These are phyloP conservation scores for Pseudozyma sp. DNA, from an alignment of 1,284 basidiomycete genomes.

Conservation along the genomic window DNA sequence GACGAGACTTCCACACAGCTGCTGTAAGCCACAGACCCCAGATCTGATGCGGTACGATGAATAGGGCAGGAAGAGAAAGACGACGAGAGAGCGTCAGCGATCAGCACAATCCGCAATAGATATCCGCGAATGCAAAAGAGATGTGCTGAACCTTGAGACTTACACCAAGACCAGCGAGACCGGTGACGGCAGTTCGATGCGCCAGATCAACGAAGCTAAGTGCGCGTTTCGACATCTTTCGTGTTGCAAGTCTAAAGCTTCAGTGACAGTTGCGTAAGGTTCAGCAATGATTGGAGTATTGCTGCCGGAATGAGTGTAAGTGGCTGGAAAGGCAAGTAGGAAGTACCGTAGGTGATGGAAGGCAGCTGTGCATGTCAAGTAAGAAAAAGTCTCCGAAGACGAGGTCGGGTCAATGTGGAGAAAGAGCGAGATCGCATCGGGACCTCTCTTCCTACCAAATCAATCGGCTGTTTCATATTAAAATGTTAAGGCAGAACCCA, in stretches of 20 bases:
- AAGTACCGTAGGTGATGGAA: too few relatives aligned
- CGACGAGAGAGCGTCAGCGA: background rate
- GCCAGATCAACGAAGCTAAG: conserved; percentile 53
- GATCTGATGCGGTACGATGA: conserved; percentile 26
- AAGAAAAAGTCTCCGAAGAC: conserved; percentile 12
- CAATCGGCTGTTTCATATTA: conserved; percentile 1
- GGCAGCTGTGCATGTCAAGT: too few relatives aligned
- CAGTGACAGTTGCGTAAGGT: background rate
- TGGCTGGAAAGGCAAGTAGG: too few relatives aligned
- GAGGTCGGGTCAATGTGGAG: conserved; percentile 29
- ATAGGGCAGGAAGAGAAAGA: background rate
- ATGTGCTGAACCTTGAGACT: conserved; percentile 19
- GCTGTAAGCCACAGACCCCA: conserved; percentile 65
- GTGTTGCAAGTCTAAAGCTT: background rate
- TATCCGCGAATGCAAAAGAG: background rate
- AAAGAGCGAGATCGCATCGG: background rate
- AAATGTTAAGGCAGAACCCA: background rate
- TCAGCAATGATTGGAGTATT: background rate
- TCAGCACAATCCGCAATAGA: background rate
- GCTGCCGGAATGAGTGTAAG: too few relatives aligned
- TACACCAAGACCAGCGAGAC: conserved; percentile 61
- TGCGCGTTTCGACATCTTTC: conserved; percentile 48
- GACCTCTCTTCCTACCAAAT: background rate
- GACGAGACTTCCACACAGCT: conserved; percentile 64
- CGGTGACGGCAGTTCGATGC: conserved; percentile 57